Evolutionary conservation across 345 rosid species (phyloP).

Genomic region (Syzygium aromaticum): DNA sequence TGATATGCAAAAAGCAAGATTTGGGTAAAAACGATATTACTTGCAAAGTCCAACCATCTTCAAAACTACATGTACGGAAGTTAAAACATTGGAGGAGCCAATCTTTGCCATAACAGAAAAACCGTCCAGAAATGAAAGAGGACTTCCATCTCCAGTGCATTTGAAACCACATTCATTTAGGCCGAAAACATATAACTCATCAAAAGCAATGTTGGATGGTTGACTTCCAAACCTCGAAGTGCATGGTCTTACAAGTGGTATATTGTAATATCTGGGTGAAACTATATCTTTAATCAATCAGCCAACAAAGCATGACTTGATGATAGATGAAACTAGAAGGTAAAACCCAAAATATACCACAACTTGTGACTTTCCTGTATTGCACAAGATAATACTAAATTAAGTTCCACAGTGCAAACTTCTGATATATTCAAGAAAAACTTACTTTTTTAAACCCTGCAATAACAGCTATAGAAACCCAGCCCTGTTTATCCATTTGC

Average conservation of each 20-base stretch:
- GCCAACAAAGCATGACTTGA: not conserved
- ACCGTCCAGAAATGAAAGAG: not conserved
- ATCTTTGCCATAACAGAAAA: not conserved
- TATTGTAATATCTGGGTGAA: not conserved
- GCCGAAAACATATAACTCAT: not conserved
- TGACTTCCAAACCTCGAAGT: not conserved
- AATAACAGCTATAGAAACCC: slow-evolving; percentile 56
- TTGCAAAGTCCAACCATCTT: not conserved
- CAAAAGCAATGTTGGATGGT: not conserved
- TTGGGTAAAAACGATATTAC: not conserved
- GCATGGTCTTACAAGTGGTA: not conserved
- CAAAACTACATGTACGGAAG: not conserved
- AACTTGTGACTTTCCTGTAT: not conserved
- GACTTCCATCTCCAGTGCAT: not conserved
- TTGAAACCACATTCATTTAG: not conserved
- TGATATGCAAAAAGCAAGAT: not conserved
- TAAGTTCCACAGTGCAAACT: not conserved
- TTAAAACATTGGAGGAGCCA: not conserved
- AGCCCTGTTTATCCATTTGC: slow-evolving; percentile 88
- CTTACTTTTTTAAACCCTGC: slow-evolving; percentile 85
- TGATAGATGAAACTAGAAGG: not conserved
- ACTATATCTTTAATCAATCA: not conserved
- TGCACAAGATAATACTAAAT: not conserved
- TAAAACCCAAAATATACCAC: not conserved
- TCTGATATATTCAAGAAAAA: not conserved